These are phyloP conservation scores for Fusarium drepaniforme DNA, from an alignment of 2,329 filamentous ascomycete species.

Conservation along the genomic window DNA sequence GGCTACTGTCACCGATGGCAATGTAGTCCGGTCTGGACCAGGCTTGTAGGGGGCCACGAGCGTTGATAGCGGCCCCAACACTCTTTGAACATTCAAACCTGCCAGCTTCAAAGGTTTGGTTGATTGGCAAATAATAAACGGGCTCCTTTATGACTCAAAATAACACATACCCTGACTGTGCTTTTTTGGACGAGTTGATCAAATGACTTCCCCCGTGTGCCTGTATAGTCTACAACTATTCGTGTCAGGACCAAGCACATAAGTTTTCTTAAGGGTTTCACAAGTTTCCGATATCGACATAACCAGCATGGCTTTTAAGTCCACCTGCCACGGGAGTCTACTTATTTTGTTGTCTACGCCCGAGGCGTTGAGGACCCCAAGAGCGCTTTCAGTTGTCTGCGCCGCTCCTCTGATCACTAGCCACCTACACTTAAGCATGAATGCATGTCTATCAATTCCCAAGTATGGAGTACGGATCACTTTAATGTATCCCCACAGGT, in stretches of 20 bases:
- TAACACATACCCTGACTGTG: conserved; percentile 64
- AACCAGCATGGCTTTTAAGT: conserved; percentile 56
- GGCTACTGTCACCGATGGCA: conserved; percentile 79
- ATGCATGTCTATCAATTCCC: conserved; percentile 73
- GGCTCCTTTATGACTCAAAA: conserved; percentile 37
- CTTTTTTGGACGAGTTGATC: conserved; percentile 64
- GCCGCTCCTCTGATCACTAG: conserved; percentile 80
- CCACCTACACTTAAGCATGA: conserved; percentile 82
- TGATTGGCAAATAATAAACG: conserved; percentile 41
- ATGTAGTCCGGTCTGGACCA: conserved; percentile 72
- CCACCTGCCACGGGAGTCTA: not conserved
- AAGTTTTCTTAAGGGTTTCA: conserved; percentile 88
- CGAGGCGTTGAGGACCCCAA: conserved; percentile 71
- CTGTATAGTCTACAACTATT: conserved; percentile 51
- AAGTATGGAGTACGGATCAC: too few relatives aligned
- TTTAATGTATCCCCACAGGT: too few relatives aligned
- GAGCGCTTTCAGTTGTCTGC: conserved; percentile 73
- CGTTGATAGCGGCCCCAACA: conserved; percentile 48
- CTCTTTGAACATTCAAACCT: conserved; percentile 46
- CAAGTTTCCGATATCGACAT: conserved; percentile 82
- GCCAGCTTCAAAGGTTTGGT: conserved; percentile 46
- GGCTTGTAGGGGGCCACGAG: conserved; percentile 17
- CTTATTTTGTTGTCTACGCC: conserved; percentile 84
- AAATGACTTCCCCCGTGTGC: conserved; percentile 59
- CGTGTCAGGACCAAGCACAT: conserved; percentile 57